Evolutionary conservation across 1,284 basidiomycete genomes (phyloP), one percentile per base, ranked within the genome.

Genomic region (Fomitiporia mediterranea): DNA sequence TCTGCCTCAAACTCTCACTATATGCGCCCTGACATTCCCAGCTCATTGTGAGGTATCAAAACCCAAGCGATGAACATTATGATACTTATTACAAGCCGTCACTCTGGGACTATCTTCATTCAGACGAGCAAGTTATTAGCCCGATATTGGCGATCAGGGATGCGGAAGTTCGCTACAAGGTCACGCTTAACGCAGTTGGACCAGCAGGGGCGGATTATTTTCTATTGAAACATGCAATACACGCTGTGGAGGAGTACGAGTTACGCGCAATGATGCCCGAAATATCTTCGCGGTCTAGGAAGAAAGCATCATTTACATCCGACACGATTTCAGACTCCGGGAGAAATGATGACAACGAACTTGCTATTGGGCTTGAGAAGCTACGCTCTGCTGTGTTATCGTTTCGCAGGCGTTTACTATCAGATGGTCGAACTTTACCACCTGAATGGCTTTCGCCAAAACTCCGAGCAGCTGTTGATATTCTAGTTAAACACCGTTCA

Each of bases 381-480:
- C 32, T 57, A 4, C 47, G 40, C 32, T 5, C 13, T 13, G 23
- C 37, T 4, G 17, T 53, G 15, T 21, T 38, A 23, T 42, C 42
- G 3, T 55, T 51, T 37, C 25, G 47, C 5, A 21, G 13, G 17
- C 48, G 43, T 57, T 64, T 37, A 32, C 58, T 5, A 50, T 57
- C 60, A 8, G 62, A 67, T 28, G 60, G 67, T 1, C 62, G 65
- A 9, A 53, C 66, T n/a, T 65, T 75, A 13, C 75, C 79, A 2
- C 67, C 82, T 15, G 69, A 74, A 19, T 89, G 84, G 83, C 82
- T 82, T 60, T 81, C 91, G 0, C 84, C 87, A 2, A 92, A 93
- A 67, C 69, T 93, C 49, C 72, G 72, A 42, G 72, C 72, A 2
- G 74, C 93, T 25, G 74, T 84, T 15, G 77, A 84, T 27, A 69